phyloP scores from a whole-genome alignment of 495 filamentous ascomycete species.

The Cercophora newfieldiana region DNA sequence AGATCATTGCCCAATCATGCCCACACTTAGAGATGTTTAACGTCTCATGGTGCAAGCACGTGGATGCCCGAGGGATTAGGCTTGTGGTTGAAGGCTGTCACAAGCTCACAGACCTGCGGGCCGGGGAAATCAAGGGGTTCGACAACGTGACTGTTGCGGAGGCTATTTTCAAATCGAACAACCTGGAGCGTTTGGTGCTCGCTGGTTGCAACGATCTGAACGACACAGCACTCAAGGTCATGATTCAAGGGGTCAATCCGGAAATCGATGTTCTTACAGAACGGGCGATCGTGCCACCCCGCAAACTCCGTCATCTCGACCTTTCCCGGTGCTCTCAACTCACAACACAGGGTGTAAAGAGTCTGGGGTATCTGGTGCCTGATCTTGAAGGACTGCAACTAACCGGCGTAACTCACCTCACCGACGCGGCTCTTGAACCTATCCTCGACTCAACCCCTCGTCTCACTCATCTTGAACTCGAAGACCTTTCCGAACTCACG shows the following conservation, averaged over 20 bases:
- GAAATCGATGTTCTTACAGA: slow-evolving; percentile 77
- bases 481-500: slow-evolving; percentile 77
- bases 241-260: slow-evolving; percentile 72
- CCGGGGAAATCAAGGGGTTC: slow-evolving; percentile 80
- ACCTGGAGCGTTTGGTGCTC: slow-evolving; percentile 74
- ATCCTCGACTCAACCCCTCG: slow-evolving; percentile 72
- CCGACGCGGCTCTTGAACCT: slow-evolving; percentile 69
- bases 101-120: slow-evolving; percentile 75
- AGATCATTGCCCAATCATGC: slow-evolving; percentile 82
- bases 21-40: slow-evolving; percentile 79
- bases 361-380: slow-evolving; percentile 73
- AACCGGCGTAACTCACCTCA: slow-evolving; percentile 67
- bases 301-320: slow-evolving; percentile 81
- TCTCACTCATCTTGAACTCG: slow-evolving; percentile 85
- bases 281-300: slow-evolving; percentile 71
- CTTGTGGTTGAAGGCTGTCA: slow-evolving; percentile 71
- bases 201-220: slow-evolving; percentile 73
- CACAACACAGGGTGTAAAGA: slow-evolving; percentile 66
- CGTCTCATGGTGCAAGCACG: slow-evolving; percentile 85
- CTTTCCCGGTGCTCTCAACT: slow-evolving; percentile 74
- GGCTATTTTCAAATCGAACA: slow-evolving; percentile 76
- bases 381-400: slow-evolving; percentile 79
- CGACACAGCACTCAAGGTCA: slow-evolving; percentile 66
- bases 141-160: slow-evolving; percentile 66
- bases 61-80: slow-evolving; percentile 79